Conservation (phyloP, 177 flowering plant genomes). For the Telopea speciosissima region DNA sequence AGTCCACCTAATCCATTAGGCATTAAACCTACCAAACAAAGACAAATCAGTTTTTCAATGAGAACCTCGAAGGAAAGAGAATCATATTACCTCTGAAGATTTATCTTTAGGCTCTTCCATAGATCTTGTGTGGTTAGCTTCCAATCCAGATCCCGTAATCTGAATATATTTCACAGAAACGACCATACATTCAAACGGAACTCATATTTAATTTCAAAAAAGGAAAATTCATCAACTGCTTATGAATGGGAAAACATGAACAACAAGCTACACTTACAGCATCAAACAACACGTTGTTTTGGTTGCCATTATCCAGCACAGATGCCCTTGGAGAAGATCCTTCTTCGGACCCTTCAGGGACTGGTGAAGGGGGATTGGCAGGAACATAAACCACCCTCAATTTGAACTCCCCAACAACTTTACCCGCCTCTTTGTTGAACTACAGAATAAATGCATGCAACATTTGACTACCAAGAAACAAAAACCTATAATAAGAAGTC, state of each 20-base stretch:
- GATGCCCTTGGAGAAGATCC: slow-evolving; percentile 65
- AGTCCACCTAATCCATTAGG: not conserved
- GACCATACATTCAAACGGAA: not conserved
- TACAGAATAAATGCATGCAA: slow-evolving; percentile 21
- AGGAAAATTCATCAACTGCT: not conserved
- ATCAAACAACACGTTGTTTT: slow-evolving; percentile 34
- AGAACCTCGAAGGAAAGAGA: not conserved
- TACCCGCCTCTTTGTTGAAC: slow-evolving; percentile 67
- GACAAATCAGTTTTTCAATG: not conserved
- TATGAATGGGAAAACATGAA: slow-evolving; percentile 2
- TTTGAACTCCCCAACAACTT: slow-evolving; percentile 66
- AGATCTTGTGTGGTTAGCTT: slow-evolving; percentile 11
- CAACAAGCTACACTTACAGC: slow-evolving; percentile 34
- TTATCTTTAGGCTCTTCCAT: slow-evolving; percentile 30
- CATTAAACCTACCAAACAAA: not conserved
- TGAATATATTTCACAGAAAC: not conserved
- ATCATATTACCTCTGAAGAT: slow-evolving; percentile 35
- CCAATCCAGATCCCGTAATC: not conserved
- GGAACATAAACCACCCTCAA: slow-evolving; percentile 74
- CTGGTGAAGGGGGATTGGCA: slow-evolving; percentile 84
- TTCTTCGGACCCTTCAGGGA: slow-evolving; percentile 86
- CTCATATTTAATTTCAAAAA: not conserved
- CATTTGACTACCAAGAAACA: slow-evolving; percentile 2
- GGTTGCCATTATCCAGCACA: slow-evolving; percentile 36
- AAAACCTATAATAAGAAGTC: not conserved